Conservation (phyloP, 2,329 filamentous ascomycete species). For the Trichoderma brevicompactum region DNA sequence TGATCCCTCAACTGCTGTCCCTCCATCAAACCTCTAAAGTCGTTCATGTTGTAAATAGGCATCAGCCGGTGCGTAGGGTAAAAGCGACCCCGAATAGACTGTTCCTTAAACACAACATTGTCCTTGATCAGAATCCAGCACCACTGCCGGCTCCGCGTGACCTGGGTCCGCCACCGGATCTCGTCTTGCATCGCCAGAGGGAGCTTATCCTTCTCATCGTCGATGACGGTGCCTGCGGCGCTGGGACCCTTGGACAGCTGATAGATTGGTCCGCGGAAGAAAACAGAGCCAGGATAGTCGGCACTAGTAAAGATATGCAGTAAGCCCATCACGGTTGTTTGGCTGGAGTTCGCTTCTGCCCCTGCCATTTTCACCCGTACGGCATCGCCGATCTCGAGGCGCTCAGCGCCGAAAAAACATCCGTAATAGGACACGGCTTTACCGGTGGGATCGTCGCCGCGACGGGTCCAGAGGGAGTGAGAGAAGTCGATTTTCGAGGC, state of each 20-base stretch:
- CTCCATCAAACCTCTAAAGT: conserved; percentile 45
- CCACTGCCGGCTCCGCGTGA: conserved; percentile 42
- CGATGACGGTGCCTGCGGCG: conserved; percentile 37
- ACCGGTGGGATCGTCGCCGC: conserved; percentile 39
- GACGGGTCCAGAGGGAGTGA: conserved; percentile 53
- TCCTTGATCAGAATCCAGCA: conserved; percentile 50
- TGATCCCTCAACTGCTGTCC: conserved; percentile 50
- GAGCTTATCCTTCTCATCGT: conserved; percentile 47
- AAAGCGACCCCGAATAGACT: conserved; percentile 58
- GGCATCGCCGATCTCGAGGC: conserved; percentile 53
- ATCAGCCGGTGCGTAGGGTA: conserved; percentile 60
- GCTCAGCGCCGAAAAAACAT: conserved; percentile 57
- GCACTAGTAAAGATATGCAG: conserved; percentile 47
- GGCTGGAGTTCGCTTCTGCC: conserved; percentile 43
- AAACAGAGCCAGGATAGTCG: conserved; percentile 43
- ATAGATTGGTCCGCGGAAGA: conserved; percentile 50
- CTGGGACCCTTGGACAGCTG: conserved; percentile 40
- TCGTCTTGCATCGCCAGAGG: conserved; percentile 49
- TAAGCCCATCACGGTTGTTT: conserved; percentile 45
- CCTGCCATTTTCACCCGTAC: conserved; percentile 52
- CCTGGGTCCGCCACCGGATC: conserved; percentile 46
- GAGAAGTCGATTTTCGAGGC: conserved; percentile 54
- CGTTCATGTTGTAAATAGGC: conserved; percentile 51
- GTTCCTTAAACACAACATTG: conserved; percentile 53
- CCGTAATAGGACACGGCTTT: conserved; percentile 49